phyloP scores from a whole-genome alignment of 805 yeast species.

The Candida saitoana region DNA sequence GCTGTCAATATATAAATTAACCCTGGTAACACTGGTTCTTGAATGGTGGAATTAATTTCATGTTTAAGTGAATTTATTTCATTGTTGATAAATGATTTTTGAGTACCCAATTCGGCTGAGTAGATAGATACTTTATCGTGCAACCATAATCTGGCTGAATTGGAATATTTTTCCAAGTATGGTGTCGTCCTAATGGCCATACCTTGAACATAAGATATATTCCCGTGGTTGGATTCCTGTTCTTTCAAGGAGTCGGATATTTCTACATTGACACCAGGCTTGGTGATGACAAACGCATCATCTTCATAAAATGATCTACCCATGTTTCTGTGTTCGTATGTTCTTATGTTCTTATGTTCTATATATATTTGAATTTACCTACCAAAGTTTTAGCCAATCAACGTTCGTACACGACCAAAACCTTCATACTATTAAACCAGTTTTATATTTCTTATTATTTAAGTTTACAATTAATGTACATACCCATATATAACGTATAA shows the following conservation, averaged over 20 bases:
- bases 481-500: background rate
- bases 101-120: constrained; percentile 45
- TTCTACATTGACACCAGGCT: constrained; percentile 44
- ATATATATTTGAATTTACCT: too few relatives aligned
- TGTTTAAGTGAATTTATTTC: constrained; percentile 31
- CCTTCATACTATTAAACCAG: background rate
- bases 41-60: constrained; percentile 33
- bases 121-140: constrained; percentile 33
- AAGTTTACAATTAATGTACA: background rate
- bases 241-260: constrained; percentile 34
- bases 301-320: constrained; percentile 49
- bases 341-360: too few relatives aligned
- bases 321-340: background rate
- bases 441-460: too few relatives aligned
- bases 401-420: background rate
- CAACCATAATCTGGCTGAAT: constrained; percentile 34
- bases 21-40: constrained; percentile 55
- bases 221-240: constrained; percentile 37
- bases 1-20: constrained; percentile 52
- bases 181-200: constrained; percentile 52
- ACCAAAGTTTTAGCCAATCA: background rate
- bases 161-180: constrained; percentile 40
- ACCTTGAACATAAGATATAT: constrained; percentile 44
- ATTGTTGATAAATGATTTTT: constrained; percentile 43
- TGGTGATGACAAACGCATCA: constrained; percentile 43